Percentiles rank a stretch among this genome's conserved stretches.
Evolutionary conservation across 208 protist species (phyloP).

Genomic region (Naegleria fowleri): DNA sequence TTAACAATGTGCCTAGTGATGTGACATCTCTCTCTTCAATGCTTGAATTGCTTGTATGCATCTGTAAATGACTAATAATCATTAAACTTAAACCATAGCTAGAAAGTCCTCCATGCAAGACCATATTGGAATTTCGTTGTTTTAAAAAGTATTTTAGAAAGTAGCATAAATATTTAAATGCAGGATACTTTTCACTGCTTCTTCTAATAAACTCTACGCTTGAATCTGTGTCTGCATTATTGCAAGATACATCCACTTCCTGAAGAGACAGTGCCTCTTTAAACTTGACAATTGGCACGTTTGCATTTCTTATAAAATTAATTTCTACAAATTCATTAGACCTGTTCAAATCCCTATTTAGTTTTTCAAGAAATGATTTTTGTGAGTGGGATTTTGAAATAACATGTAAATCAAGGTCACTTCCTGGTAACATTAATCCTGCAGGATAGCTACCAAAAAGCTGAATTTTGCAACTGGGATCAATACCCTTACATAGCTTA

Average conservation of each 20-base stretch:
- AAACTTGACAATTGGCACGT: conserved; percentile 16
- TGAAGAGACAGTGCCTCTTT: background rate
- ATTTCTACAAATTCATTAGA: background rate
- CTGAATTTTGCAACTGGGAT: background rate
- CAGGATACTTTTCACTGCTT: background rate
- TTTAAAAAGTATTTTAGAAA: conserved; percentile 25
- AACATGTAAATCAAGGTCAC: conserved; percentile 19
- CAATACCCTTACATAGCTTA: background rate
- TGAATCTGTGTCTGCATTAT: background rate
- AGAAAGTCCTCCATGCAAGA: background rate
- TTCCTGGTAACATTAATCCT: conserved; percentile 15
- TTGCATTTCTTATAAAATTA: background rate
- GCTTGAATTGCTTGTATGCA: background rate
- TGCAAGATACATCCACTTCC: conserved; percentile 13
- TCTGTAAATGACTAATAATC: conserved; percentile 29
- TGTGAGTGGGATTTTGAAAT: background rate
- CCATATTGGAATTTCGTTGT: conserved; percentile 18
- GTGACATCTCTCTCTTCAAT: background rate
- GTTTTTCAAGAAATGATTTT: background rate
- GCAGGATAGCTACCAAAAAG: conserved; percentile 4
- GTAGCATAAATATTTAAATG: conserved; percentile 6
- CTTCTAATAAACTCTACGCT: background rate
- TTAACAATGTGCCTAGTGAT: conserved; percentile 17
- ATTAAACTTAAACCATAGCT: conserved; percentile 19
- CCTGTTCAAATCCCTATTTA: background rate